A percentile compares a stretch with the other conserved stretches of the same genome.
Conservation (phyloP, 2,329 filamentous ascomycete genomes). For the Cercospora beticola region DNA sequence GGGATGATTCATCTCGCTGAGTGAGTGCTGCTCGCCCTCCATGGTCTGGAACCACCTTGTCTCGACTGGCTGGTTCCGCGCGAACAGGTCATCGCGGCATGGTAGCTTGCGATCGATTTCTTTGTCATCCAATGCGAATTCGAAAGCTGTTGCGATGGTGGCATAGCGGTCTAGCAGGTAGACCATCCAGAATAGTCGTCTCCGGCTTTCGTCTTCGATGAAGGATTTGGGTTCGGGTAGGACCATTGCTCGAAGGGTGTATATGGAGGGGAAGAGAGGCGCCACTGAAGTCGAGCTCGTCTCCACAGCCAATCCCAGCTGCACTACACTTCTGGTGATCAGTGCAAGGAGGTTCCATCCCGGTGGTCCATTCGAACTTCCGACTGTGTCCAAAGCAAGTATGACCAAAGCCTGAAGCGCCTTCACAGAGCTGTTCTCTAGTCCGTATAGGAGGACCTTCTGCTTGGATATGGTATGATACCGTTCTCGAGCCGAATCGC, state of each 20-base stretch:
- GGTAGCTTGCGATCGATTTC: slow-evolving; percentile 86
- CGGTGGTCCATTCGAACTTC: slow-evolving; percentile 83
- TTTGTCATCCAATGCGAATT: slow-evolving; percentile 84
- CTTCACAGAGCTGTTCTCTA: slow-evolving; percentile 88
- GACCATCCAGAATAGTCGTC: slow-evolving; percentile 90
- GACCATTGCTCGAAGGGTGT: slow-evolving; percentile 81
- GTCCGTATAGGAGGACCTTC: slow-evolving; percentile 79
- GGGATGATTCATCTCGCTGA: slow-evolving; percentile 57
- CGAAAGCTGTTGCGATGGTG: slow-evolving; percentile 86
- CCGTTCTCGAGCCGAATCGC: slow-evolving; percentile 67
- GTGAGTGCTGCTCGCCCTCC: slow-evolving; percentile 54
- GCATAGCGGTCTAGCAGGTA: slow-evolving; percentile 88
- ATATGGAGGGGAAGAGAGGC: slow-evolving; percentile 80
- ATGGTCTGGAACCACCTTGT: slow-evolving; percentile 73
- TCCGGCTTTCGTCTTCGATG: slow-evolving; percentile 82
- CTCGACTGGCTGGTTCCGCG: slow-evolving; percentile 78
- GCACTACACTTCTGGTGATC: slow-evolving; percentile 84
- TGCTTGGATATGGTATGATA: slow-evolving; percentile 83
- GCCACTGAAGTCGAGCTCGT: slow-evolving; percentile 75
- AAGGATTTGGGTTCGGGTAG: slow-evolving; percentile 80
- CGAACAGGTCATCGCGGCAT: slow-evolving; percentile 83
- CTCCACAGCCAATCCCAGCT: slow-evolving; percentile 82
- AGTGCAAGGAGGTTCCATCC: slow-evolving; percentile 90
- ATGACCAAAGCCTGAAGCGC: slow-evolving; percentile 85
- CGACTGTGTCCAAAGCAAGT: slow-evolving; percentile 78